Conservation (phyloP, 257 asterid species). For the Solanum arcanum region DNA sequence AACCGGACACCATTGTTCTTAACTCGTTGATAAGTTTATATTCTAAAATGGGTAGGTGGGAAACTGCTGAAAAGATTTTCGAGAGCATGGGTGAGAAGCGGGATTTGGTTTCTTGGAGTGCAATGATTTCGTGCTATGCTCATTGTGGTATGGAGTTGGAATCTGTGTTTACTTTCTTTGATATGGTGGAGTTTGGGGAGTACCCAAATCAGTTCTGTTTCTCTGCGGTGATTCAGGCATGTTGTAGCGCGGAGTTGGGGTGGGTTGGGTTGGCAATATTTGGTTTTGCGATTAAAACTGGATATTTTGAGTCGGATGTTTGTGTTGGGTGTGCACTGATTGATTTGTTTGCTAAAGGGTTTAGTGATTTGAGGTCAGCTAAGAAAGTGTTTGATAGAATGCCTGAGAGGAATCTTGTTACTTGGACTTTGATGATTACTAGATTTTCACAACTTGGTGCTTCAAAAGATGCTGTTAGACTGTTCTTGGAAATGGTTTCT, state of each 20-base stretch:
- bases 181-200: constrained; percentile 61
- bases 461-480: constrained; percentile 26
- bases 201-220: constrained; percentile 72
- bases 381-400: constrained; percentile 65
- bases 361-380: constrained; percentile 49
- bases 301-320: constrained; percentile 68
- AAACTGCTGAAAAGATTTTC: constrained; percentile 48
- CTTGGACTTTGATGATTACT: constrained; percentile 89
- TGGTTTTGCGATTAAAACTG: constrained; percentile 59
- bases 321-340: constrained; percentile 82
- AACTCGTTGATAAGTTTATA: constrained; percentile 78
- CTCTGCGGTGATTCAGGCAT: constrained; percentile 63
- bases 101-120: constrained; percentile 90
- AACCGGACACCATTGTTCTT: constrained; percentile 50
- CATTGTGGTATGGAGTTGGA: constrained; percentile 30
- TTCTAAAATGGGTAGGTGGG: constrained; percentile 62
- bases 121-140: constrained; percentile 79
- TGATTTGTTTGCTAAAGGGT: constrained; percentile 63
- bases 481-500: constrained; percentile 54
- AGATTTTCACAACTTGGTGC: constrained; percentile 52
- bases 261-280: constrained; percentile 49
- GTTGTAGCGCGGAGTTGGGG: constrained; percentile 38
- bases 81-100: constrained; percentile 39
- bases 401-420: constrained; percentile 61
- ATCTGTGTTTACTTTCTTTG: constrained; percentile 43